Percentiles rank a stretch among this genome's conserved stretches.
phyloP scores from a whole-genome alignment of 2,329 filamentous ascomycete genomes.

The Xylaria sp. region DNA sequence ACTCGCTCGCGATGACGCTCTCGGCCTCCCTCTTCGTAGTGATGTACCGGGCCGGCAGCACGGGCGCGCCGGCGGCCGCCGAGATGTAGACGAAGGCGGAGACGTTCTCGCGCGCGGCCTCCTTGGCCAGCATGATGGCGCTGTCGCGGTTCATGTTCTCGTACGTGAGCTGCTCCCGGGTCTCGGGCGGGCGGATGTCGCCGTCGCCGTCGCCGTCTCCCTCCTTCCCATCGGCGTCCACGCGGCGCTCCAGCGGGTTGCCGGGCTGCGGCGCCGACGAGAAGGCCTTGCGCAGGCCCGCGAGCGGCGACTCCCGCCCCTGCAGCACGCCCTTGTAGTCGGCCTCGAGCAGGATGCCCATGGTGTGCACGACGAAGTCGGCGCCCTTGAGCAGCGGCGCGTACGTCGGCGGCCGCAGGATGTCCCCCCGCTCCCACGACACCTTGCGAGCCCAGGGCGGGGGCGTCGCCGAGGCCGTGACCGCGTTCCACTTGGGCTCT shows the following conservation, averaged over 20 bases:
- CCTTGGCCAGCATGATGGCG: constrained; percentile 80
- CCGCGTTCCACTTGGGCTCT: constrained; percentile 79
- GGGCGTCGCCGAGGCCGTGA: constrained; percentile 70
- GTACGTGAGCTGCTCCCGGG: constrained; percentile 82
- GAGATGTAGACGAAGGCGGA: constrained; percentile 84
- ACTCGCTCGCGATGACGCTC: constrained; percentile 68
- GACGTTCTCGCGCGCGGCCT: constrained; percentile 67
- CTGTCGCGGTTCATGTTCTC: constrained; percentile 95
- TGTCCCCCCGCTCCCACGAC: constrained; percentile 85
- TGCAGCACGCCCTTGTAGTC: constrained; percentile 94
- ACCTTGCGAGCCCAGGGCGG: constrained; percentile 84
- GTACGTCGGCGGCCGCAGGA: constrained; percentile 82
- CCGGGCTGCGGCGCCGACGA: constrained; percentile 61
- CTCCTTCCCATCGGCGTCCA: no score
- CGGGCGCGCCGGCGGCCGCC: constrained; percentile 81
- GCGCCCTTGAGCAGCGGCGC: constrained; percentile 73
- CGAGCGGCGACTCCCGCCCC: constrained; percentile 79
- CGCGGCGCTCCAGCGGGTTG: constrained; percentile 68
- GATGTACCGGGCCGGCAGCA: constrained; percentile 85
- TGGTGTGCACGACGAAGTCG: constrained; percentile 86
- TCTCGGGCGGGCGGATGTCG: constrained; percentile 66
- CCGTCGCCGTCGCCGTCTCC: no score
- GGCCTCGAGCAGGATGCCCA: constrained; percentile 94
- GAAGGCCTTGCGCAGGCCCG: constrained; percentile 79
- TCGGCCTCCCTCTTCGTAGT: constrained; percentile 92